phyloP scores from a whole-genome alignment of 139 green algal genomes.

The Coccomyxa sp. region DNA sequence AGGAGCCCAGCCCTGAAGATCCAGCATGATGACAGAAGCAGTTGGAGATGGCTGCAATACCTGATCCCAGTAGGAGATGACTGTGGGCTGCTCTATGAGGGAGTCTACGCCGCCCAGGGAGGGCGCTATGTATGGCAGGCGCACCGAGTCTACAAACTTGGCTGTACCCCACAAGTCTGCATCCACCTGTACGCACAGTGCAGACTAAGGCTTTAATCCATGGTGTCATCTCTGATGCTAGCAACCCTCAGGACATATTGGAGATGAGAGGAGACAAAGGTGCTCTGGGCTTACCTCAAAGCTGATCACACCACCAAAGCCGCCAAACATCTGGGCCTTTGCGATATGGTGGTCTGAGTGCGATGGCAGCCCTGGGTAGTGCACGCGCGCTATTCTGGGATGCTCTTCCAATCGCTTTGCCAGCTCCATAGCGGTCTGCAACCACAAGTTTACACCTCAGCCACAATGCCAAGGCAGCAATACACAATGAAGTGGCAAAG shows the following conservation, averaged over 20 bases:
- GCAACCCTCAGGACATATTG: too few relatives aligned
- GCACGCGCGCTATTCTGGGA: conserved; percentile 72
- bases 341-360: conserved; percentile 96
- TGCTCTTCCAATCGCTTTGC: conserved; percentile 78
- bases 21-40: too few relatives aligned
- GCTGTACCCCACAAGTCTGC: conserved; percentile 87
- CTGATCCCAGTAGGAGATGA: conserved; percentile 88
- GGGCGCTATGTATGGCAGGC: conserved; percentile 97
- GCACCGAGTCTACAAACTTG: conserved; percentile 87
- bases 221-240: not conserved
- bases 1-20: too few relatives aligned
- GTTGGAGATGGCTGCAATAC: too few relatives aligned
- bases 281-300: conserved; percentile 70
- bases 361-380: conserved; percentile 75
- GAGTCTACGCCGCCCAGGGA: conserved; percentile 95
- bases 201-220: not conserved
- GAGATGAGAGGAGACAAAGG: too few relatives aligned
- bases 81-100: conserved; percentile 97
- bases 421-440: conserved; percentile 51
- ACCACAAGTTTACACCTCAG: not conserved
- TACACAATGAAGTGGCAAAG: too few relatives aligned
- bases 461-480: too few relatives aligned
- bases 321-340: conserved; percentile 79
- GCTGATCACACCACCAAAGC: conserved; percentile 93
- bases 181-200: conserved; percentile 36